Base-by-base conservation (phyloP, 805 yeast species). In the Peterozyma xylosa region DNA sequence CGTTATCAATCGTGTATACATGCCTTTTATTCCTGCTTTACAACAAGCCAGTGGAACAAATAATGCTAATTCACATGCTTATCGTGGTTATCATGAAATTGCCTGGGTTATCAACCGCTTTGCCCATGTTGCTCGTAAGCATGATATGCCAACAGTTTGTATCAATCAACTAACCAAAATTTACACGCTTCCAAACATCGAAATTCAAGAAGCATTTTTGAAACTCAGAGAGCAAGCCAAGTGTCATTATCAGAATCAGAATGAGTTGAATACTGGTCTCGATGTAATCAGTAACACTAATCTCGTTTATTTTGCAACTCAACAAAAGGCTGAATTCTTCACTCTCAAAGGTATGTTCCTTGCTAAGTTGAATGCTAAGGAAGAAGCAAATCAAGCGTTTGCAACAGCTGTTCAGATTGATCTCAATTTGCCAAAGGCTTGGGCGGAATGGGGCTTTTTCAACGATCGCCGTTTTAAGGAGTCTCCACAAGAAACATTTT, bases 361-460 rank as follows among this genome's bases (percentile, higher is more conserved):
- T 54, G 95, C 96, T 16, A 91, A 89, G 59, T 70, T 93, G 53
- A 82, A 87, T 52, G 91, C 87, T 38, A 80, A 81, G 50, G 98
- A 91, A 47, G 97, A 91, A 55, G 98, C 99, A 11, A 90, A 93
- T 58, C 96, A 93, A 59, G 96, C 96, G 0, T 93, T 93, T 68
- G 96, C 98, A 1, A 87, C 97, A 2, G 96, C 99, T 1, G 97
- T 93, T 15, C 98, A 93, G 62, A 81, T 93, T 45, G 99, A 95
- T 57, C 74, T 91, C 53, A 88, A 90, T 55, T 64, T 93, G 39
- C 96, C 98, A 1, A 91, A 93, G 60, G 98, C 99, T 0, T 93
- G 99, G 99, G 98, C 97, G 3, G 97, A 95, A 60, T 93, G 99
- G 99, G 99, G 99, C 48, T 80, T 82, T 59, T 93, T 88, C 67